Percentiles rank a stretch among this genome's conserved stretches.
These are phyloP conservation scores for Fragaria nilgerrensis DNA, from an alignment of 306 rosid species.

Conservation along the genomic window DNA sequence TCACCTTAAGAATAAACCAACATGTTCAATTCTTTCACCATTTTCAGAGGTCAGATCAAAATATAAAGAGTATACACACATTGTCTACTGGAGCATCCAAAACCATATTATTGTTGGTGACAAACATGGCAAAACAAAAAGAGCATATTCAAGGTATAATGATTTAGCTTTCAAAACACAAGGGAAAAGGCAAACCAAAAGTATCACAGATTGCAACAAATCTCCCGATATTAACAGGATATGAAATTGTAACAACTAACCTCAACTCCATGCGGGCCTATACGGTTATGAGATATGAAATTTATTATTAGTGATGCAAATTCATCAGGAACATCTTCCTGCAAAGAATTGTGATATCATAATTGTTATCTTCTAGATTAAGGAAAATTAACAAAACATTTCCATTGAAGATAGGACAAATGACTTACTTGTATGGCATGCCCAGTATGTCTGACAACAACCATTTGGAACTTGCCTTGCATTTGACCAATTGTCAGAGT, in stretches of 20 bases:
- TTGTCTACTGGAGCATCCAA: background rate
- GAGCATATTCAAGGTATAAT: background rate
- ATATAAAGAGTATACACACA: background rate
- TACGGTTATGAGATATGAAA: constrained; percentile 75
- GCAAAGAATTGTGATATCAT: constrained; percentile 26
- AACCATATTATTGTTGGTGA: background rate
- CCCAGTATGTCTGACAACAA: constrained; percentile 81
- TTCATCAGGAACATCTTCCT: constrained; percentile 97
- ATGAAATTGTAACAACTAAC: constrained; percentile 38
- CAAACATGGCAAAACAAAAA: background rate
- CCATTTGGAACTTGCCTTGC: constrained; percentile 99
- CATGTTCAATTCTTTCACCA: background rate
- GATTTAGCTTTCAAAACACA: background rate
- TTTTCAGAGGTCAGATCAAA: background rate
- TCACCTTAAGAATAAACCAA: background rate
- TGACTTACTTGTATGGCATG: constrained; percentile 86
- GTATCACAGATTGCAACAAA: background rate
- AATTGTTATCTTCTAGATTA: constrained; percentile 4
- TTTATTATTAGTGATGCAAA: constrained; percentile 62
- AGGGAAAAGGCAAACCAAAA: background rate
- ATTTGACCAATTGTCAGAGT: constrained; percentile 96
- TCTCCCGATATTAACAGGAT: constrained; percentile 7
- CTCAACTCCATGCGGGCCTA: constrained; percentile 87
- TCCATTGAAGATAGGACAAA: constrained; percentile 12
- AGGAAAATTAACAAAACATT: background rate